Conservation (phyloP, 1,284 basidiomycete genomes). For the Tilletia walkeri region DNA sequence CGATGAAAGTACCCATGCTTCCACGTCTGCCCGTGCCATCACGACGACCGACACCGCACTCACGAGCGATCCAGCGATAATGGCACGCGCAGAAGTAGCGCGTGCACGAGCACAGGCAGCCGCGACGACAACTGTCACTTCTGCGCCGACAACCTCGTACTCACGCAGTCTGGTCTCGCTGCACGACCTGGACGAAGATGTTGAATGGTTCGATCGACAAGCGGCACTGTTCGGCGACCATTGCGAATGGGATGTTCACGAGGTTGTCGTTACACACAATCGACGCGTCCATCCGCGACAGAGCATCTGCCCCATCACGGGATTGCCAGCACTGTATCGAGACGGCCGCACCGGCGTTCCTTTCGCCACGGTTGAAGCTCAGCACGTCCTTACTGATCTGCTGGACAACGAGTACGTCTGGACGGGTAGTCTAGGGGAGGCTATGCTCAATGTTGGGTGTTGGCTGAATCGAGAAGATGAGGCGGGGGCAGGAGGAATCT, state of each 20-base stretch:
- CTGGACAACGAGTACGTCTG: constrained; percentile 60
- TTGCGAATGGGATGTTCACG: constrained; percentile 57
- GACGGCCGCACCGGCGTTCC: constrained; percentile 76
- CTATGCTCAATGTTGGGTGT: constrained; percentile 4
- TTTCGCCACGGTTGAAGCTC: constrained; percentile 70
- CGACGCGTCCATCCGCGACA: constrained; percentile 56
- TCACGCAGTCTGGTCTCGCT: constrained; percentile 42
- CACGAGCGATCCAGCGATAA: constrained; percentile 4
- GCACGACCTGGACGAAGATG: constrained; percentile 29
- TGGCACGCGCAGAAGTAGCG: background rate
- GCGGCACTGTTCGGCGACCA: constrained; percentile 70
- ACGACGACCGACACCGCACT: background rate
- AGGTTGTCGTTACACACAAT: constrained; percentile 56
- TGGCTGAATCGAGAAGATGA: constrained; percentile 4
- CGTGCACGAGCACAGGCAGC: background rate
- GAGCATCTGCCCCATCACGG: constrained; percentile 59
- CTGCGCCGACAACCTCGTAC: constrained; percentile 17
- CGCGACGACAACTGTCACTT: background rate
- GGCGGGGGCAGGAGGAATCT: background rate
- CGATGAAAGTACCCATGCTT: background rate
- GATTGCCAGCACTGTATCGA: constrained; percentile 62
- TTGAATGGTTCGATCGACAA: constrained; percentile 69
- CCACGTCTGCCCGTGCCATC: background rate
- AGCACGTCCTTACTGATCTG: constrained; percentile 64
- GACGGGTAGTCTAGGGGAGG: constrained; percentile 27